phyloP scores from a whole-genome alignment of 768 basidiomycete genomes.

The Dacryopinax primogenitus region DNA sequence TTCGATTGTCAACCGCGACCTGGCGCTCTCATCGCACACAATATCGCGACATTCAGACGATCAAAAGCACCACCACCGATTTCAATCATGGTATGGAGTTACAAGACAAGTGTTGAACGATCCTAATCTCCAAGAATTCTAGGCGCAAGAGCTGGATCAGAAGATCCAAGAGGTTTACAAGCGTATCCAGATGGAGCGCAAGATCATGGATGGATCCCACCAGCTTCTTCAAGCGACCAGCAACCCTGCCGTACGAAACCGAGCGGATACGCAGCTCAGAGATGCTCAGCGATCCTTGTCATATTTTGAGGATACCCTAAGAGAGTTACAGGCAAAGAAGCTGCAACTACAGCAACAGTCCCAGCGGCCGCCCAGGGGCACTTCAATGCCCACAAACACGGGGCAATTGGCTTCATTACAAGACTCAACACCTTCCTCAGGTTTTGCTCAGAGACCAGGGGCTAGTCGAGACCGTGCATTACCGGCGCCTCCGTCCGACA shows the following conservation, averaged over 20 bases:
- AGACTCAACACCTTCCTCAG: background rate
- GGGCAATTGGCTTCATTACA: background rate
- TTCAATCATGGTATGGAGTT: background rate
- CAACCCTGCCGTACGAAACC: conserved; percentile 73
- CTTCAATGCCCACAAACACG: background rate
- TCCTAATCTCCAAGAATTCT: background rate
- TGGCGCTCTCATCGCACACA: background rate
- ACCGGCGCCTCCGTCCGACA: background rate
- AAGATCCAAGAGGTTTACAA: conserved; percentile 85
- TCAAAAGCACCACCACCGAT: background rate
- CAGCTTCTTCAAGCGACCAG: conserved; percentile 66
- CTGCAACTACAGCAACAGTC: conserved; percentile 15
- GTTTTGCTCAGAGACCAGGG: background rate
- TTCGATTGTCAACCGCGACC: background rate
- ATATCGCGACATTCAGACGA: background rate
- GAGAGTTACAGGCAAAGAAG: conserved; percentile 70
- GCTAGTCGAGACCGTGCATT: background rate
- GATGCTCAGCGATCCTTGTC: conserved; percentile 71
- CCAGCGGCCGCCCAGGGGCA: background rate
- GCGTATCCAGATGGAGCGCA: conserved; percentile 84
- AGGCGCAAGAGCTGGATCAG: conserved; percentile 48
- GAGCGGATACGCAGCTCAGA: conserved; percentile 72
- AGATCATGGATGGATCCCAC: conserved; percentile 76
- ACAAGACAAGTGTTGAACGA: background rate
- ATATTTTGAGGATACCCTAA: conserved; percentile 78